Conservation (phyloP, 305 asterid genomes). For the Fraxinus albicans region DNA sequence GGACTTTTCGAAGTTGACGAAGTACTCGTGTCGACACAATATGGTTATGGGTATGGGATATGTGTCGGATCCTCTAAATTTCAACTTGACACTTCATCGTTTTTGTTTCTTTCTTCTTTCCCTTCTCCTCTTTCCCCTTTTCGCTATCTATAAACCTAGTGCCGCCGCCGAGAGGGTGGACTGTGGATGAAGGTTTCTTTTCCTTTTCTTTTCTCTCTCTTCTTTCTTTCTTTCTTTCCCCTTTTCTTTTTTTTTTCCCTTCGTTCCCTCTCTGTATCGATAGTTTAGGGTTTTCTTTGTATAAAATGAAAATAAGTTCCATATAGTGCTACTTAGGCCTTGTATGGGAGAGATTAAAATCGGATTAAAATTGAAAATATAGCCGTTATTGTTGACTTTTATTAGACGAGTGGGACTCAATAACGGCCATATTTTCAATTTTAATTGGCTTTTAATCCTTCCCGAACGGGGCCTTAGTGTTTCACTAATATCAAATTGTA, state of each 20-base stretch:
- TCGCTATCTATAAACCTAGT: background rate
- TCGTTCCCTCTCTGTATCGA: background rate
- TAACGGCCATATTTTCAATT: too few relatives aligned
- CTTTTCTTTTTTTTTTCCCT: background rate
- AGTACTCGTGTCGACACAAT: background rate
- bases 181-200: background rate
- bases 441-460: too few relatives aligned
- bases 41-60: background rate
- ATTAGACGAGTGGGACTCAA: too few relatives aligned
- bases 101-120: background rate
- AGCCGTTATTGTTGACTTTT: too few relatives aligned
- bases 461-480: too few relatives aligned
- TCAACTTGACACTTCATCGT: background rate
- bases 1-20: background rate
- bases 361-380: too few relatives aligned
- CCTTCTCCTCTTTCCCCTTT: background rate
- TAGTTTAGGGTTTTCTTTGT: background rate
- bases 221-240: too few relatives aligned
- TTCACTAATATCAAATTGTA: background rate
- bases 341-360: too few relatives aligned
- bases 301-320: background rate
- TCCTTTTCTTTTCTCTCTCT: background rate
- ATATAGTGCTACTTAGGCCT: background rate
- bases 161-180: background rate
- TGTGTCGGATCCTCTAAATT: background rate